Percentiles rank a stretch among this genome's conserved stretches.
These are phyloP conservation scores for Biancaea sappan DNA, from an alignment of 306 rosid species.

Conservation along the genomic window DNA sequence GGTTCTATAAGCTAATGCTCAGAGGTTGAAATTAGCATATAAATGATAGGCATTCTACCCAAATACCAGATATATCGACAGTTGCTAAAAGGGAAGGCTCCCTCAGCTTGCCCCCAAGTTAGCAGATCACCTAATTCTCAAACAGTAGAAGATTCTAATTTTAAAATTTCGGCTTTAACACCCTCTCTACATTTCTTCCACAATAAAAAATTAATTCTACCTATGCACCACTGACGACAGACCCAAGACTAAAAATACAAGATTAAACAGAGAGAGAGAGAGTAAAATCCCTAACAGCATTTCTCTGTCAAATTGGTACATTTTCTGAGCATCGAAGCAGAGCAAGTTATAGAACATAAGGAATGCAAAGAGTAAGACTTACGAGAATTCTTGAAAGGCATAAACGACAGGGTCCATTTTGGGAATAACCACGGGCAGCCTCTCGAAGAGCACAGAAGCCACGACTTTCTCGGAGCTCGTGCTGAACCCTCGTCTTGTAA, in stretches of 20 bases:
- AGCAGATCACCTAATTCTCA: conserved; percentile 7
- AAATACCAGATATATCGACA: conserved; percentile 1
- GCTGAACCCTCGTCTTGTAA: conserved; percentile 54
- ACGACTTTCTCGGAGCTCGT: conserved; percentile 68
- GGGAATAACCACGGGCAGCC: conserved; percentile 89
- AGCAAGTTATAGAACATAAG: background rate
- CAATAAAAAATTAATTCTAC: background rate
- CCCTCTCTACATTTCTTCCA: background rate
- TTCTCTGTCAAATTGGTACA: background rate
- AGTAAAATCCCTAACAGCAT: background rate
- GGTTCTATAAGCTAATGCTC: background rate
- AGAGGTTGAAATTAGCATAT: background rate
- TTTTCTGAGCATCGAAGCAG: conserved; percentile 17
- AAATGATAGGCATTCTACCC: background rate
- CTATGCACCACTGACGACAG: background rate
- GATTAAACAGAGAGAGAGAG: background rate
- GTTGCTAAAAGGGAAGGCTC: background rate
- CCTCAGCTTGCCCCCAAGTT: background rate
- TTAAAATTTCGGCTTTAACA: background rate
- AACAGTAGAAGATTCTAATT: background rate
- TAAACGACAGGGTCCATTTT: conserved; percentile 86
- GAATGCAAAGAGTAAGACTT: conserved; percentile 12
- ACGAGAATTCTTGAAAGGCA: conserved; percentile 94
- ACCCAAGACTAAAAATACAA: background rate
- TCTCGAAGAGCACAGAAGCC: conserved; percentile 91